Evolutionary conservation across 1,284 basidiomycete genomes (phyloP), one percentile per base, ranked within the genome.

Genomic region (Apiotrichum mycotoxinovorans): DNA sequence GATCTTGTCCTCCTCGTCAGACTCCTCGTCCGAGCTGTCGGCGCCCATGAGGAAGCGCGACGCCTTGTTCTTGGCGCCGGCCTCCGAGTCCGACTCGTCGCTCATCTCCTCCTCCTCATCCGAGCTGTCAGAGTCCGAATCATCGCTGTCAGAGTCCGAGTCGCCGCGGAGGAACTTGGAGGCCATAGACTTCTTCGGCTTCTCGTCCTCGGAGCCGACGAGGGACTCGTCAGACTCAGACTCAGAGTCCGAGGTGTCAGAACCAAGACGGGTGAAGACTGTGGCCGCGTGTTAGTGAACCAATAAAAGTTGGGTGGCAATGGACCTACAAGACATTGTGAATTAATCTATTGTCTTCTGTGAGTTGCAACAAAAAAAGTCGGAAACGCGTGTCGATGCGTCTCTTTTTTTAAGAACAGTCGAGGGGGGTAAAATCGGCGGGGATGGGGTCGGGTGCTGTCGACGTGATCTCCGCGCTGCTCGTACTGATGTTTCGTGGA

Each of bases 141-240:
- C 64, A 49, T 71, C 68, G 15, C 52, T 51, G 20, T 61, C 56
- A 48, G 64, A 63, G 46, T 67, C 67, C 20, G 57, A 65, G 51
- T 62, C 63, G 20, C 56, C 60, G 20, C 65, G 69, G 60, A 76
- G 64, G 66, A 76, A 76, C 65, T 64, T 70, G 46, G 53, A 63
- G 12, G 64, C 66, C 54, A 64, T 64, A 20, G 51, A 49, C 51
- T 63, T 65, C 26, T 54, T 45, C 49, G 69, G 65, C 42, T 61
- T 57, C 47, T 70, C 56, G 33, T 68, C 71, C 55, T 75, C 71
- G 40, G 66, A 66, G 38, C 69, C 71, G 44, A 69, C 62, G 63
- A 74, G 69, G 58, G 73, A 75, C 66, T 75, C 73, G 44, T 76
- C 71, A n/a, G n/a, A n/a, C 43, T 71, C 70, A 12, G 70, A 71